Evolutionary conservation across 495 filamentous ascomycete genomes (phyloP).

Genomic region (Neurospora terricola): DNA sequence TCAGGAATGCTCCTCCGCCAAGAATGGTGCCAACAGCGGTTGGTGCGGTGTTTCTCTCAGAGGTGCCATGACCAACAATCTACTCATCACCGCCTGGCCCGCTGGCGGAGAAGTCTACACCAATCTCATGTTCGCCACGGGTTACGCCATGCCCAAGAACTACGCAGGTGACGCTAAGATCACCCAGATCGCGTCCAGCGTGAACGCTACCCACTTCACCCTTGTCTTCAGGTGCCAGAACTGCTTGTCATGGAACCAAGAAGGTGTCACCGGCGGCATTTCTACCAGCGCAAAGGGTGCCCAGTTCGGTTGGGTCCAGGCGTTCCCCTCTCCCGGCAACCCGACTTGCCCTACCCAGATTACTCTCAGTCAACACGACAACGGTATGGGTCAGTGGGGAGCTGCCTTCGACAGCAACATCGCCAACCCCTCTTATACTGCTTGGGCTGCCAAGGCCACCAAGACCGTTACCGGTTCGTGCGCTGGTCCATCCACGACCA

Average conservation of each 20-base stretch:
- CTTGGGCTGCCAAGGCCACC: conserved; percentile 40
- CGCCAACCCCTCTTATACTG: conserved; percentile 39
- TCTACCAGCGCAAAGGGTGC: conserved; percentile 15
- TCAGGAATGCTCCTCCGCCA: conserved; percentile 20
- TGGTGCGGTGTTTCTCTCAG: conserved; percentile 50
- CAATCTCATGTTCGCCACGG: conserved; percentile 44
- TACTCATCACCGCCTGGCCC: conserved; percentile 50
- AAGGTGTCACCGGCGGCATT: conserved; percentile 10
- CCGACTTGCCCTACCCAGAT: conserved; percentile 26
- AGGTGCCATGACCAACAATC: conserved; percentile 47
- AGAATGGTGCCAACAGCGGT: conserved; percentile 23
- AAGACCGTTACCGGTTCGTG: conserved; percentile 28
- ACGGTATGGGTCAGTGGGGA: conserved; percentile 34
- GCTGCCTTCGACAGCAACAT: conserved; percentile 28
- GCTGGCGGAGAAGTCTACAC: conserved; percentile 39
- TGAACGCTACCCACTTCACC: conserved; percentile 45
- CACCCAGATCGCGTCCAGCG: conserved; percentile 43
- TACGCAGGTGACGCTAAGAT: conserved; percentile 49
- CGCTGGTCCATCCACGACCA: conserved; percentile 13
- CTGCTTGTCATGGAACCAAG: conserved; percentile 45
- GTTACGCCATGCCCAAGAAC: conserved; percentile 46
- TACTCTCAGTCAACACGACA: conserved; percentile 24
- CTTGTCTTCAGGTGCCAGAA: conserved; percentile 53
- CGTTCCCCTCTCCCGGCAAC: conserved; percentile 20
- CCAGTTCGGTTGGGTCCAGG: conserved; percentile 27